These are phyloP conservation scores for Cadophora gregata DNA, from an alignment of 2,329 filamentous ascomycete species.

Conservation along the genomic window DNA sequence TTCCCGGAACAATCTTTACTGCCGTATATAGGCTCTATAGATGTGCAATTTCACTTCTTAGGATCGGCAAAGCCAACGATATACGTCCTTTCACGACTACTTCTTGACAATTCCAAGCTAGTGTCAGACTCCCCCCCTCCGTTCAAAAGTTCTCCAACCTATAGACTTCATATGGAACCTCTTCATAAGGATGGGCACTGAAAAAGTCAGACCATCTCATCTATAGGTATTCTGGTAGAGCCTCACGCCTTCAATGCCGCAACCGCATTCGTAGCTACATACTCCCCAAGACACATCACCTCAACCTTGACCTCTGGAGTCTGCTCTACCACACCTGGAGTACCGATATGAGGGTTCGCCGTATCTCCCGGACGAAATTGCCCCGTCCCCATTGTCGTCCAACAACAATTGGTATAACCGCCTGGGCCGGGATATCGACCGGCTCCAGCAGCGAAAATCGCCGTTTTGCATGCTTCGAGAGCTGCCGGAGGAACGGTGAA, in stretches of 20 bases:
- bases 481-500: slow-evolving; percentile 56
- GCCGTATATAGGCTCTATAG: no score
- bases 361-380: slow-evolving; percentile 68
- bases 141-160: slow-evolving; percentile 55
- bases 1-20: no score
- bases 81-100: no score
- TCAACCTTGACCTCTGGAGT: slow-evolving; percentile 68
- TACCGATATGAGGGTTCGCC: slow-evolving; percentile 69
- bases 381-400: slow-evolving; percentile 59
- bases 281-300: slow-evolving; percentile 64
- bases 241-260: slow-evolving; percentile 68
- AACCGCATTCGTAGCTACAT: slow-evolving; percentile 62
- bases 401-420: slow-evolving; percentile 62
- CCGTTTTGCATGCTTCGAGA: slow-evolving; percentile 58
- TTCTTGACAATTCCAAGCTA: no score
- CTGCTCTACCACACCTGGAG: slow-evolving; percentile 61
- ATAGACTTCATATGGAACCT: slow-evolving; percentile 55
- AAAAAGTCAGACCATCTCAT: slow-evolving; percentile 18
- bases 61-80: no score
- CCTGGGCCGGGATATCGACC: slow-evolving; percentile 50
- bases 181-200: slow-evolving; percentile 57
- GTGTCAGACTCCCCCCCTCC: no score
- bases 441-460: slow-evolving; percentile 64
- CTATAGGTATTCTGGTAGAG: slow-evolving; percentile 18
- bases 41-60: no score